Base-by-base conservation (phyloP, 2,329 filamentous ascomycete genomes). In the Sclerotinia spermophila region DNA sequence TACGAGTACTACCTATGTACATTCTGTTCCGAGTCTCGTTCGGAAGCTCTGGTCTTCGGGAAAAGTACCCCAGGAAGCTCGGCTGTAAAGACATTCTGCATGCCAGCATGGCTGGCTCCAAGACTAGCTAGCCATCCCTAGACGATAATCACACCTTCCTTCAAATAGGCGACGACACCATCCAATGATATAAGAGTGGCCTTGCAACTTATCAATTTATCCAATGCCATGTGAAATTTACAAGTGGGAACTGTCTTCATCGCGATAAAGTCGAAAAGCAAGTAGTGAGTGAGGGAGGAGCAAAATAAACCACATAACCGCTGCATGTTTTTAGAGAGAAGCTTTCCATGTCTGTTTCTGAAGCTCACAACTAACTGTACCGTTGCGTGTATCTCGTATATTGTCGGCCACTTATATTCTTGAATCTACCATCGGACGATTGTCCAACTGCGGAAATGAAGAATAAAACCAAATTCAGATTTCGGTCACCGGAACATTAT, bases 401-500 rank as follows among this genome's bases (percentile, higher is more conserved):
- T 24, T 27, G 7, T 5, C 35, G 30, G 40, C 45, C 45, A 65
- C 15, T 42, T 24, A 30, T 13, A 24, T 30, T 65, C 35, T n/a
- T 48, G 8, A 38, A n/a, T 35, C 8, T 40, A 27, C 35, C 62
- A 40, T 53, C 62, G 62, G 62, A 15, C 17, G 24, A 53, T 30
- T 40, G 33, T 53, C 17, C 45, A 40, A 65, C 30, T 65, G 62
- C n/a, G 62, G 62, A 53, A 53, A 30, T 53, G 62, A 53, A 65
- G 33, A 30, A 53, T 51, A 65, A 65, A 45, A 65, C 53, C 45
- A 24, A 65, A 65, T 21, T 65, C 45, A 53, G 45, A 65, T 53
- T 65, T 65, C 62, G 45, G 62, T 65, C 62, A 65, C 62, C 62
- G 62, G 62, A 65, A 65, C 62, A 65, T 65, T 53, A 5, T 53